Percentiles rank a stretch among this genome's conserved stretches.
These are phyloP conservation scores for Lichtheimia ornata DNA, from an alignment of 371 early-diverging fungal species.

Conservation along the genomic window DNA sequence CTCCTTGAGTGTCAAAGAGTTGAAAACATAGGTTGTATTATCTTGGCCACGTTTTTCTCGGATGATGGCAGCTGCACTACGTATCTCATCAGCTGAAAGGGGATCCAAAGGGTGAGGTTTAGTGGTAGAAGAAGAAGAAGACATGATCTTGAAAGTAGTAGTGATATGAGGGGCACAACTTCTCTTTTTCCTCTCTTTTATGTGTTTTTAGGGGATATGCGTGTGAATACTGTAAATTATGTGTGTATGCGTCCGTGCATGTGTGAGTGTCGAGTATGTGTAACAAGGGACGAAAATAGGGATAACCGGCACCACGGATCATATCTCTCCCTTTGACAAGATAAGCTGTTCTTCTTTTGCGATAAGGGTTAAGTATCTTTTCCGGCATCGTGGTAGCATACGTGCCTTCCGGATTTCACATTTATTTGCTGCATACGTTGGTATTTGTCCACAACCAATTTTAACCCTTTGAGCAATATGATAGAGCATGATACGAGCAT, in stretches of 20 bases:
- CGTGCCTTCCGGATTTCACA: no score
- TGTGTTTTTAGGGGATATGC: neutral
- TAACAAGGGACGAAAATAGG: neutral
- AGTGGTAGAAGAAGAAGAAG: neutral
- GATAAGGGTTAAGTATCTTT: no score
- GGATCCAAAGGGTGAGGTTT: slow-evolving; percentile 3
- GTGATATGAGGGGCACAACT: neutral
- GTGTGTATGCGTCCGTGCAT: neutral
- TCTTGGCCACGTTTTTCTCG: slow-evolving; percentile 21
- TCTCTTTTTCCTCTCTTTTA: neutral
- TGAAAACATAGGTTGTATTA: slow-evolving; percentile 28
- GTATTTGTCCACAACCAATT: no score
- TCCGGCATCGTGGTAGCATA: no score
- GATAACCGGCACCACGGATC: no score
- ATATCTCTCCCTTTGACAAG: no score
- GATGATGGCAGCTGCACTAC: slow-evolving; percentile 26
- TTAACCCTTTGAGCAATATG: no score
- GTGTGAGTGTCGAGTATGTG: neutral
- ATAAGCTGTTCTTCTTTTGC: no score
- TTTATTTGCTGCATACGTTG: no score
- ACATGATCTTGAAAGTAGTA: neutral
- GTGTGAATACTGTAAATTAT: neutral
- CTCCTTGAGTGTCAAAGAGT: slow-evolving; percentile 39
- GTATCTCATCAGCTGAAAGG: slow-evolving; percentile 31
- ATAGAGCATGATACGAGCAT: no score